Conservation (phyloP, 2,329 filamentous ascomycete genomes). For the Monilinia laxa region DNA sequence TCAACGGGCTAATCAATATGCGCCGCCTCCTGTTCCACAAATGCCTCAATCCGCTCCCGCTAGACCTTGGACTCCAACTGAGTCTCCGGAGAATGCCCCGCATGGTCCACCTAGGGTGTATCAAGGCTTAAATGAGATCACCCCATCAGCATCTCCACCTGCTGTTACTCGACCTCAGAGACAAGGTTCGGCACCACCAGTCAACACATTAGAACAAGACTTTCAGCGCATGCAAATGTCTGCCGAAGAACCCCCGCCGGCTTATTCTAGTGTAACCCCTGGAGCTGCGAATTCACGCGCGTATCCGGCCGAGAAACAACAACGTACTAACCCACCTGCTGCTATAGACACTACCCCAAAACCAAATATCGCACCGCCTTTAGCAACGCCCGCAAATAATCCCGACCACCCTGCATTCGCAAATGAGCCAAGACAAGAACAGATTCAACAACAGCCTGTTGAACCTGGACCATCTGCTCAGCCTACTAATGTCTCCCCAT, state of each 20-base stretch:
- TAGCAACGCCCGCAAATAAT: conserved; percentile 47
- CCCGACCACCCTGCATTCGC: conserved; percentile 85
- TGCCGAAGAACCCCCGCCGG: conserved; percentile 80
- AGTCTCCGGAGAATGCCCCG: conserved; percentile 79
- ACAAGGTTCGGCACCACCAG: conserved; percentile 47
- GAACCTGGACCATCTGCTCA: conserved; percentile 33
- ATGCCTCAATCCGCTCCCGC: conserved; percentile 39
- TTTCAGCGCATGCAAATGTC: conserved; percentile 78
- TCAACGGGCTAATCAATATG: conserved; percentile 79
- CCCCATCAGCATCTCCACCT: conserved; percentile 43
- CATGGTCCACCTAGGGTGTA: conserved; percentile 91
- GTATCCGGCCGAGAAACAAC: conserved; percentile 75
- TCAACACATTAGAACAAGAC: conserved; percentile 79
- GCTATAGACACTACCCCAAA: conserved; percentile 36
- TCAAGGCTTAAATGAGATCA: conserved; percentile 75
- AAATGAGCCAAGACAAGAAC: conserved; percentile 64
- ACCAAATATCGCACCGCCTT: conserved; percentile 43
- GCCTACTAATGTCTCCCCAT: conserved; percentile 44
- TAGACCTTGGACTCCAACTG: conserved; percentile 93
- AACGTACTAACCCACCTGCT: conserved; percentile 32
- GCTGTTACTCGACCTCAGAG: conserved; percentile 43
- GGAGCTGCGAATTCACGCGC: conserved; percentile 49
- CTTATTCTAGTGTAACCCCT: conserved; percentile 77
- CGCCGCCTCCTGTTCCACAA: conserved; percentile 47
- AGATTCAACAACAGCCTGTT: conserved; percentile 31